Conservation (phyloP, 345 rosid species). For the Sapria himalayana region DNA sequence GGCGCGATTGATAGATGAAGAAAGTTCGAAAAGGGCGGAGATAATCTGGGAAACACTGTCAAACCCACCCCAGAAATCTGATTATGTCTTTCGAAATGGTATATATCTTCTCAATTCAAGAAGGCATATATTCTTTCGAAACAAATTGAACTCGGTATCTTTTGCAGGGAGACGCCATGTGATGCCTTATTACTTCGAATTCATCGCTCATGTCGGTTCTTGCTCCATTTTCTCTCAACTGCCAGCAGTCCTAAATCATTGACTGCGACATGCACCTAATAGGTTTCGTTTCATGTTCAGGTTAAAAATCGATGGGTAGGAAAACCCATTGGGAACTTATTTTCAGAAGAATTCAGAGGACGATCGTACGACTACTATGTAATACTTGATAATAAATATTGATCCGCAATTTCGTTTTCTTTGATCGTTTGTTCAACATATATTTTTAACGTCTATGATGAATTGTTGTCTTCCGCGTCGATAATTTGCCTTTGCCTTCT, state of each 20-base stretch:
- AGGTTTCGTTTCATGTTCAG: conserved; percentile 13
- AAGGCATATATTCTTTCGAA: neutral
- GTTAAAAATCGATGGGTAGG: conserved; percentile 85
- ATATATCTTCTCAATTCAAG: neutral
- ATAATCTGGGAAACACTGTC: conserved; percentile 46
- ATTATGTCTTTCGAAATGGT: conserved; percentile 58
- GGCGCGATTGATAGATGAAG: too few relatives aligned
- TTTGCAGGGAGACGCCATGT: conserved; percentile 64
- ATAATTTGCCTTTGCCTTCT: too few relatives aligned
- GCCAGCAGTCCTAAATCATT: neutral
- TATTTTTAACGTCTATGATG: too few relatives aligned
- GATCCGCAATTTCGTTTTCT: neutral
- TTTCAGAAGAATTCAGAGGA: conserved; percentile 74
- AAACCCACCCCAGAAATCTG: conserved; percentile 37
- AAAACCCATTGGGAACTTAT: conserved; percentile 72
- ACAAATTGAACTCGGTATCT: conserved; percentile 9
- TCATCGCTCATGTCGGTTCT: conserved; percentile 55
- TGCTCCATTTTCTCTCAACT: neutral
- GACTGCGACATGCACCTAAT: too few relatives aligned
- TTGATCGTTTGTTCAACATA: too few relatives aligned
- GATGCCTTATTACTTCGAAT: conserved; percentile 70
- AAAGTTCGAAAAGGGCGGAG: conserved; percentile 18
- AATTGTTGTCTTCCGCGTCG: too few relatives aligned
- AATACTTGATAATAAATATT: conserved; percentile 5
- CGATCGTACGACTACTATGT: conserved; percentile 74